phyloP scores from a whole-genome alignment of 164 flowering plant species.

The Magnolia officinalis region DNA sequence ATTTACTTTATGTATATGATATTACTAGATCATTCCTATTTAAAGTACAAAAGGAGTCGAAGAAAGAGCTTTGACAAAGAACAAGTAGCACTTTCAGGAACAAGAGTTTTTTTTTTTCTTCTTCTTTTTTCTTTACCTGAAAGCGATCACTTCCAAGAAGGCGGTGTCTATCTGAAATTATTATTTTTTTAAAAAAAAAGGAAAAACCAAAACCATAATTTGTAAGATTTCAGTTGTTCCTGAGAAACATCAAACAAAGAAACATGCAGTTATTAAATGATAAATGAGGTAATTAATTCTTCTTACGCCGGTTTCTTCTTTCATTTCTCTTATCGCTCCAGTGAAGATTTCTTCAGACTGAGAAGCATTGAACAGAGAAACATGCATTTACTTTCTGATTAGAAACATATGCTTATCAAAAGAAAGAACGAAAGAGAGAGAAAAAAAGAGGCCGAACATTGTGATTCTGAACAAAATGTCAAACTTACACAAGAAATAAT shows the following conservation, averaged over 20 bases:
- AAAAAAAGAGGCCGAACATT: neutral
- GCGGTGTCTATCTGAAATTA: constrained; percentile 44
- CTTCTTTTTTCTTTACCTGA: constrained; percentile 34
- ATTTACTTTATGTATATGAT: too few relatives aligned
- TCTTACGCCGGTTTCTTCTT: constrained; percentile 77
- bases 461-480: too few relatives aligned
- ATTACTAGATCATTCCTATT: too few relatives aligned
- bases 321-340: constrained; percentile 63
- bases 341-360: constrained; percentile 66
- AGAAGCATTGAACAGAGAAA: constrained; percentile 2
- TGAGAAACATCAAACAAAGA: neutral
- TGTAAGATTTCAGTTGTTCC: neutral
- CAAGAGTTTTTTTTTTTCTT: too few relatives aligned
- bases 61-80: too few relatives aligned
- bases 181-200: too few relatives aligned
- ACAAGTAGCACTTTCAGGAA: too few relatives aligned
- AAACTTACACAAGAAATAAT: too few relatives aligned
- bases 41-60: too few relatives aligned
- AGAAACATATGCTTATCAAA: neutral
- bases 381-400: neutral
- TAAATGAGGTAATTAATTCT: neutral
- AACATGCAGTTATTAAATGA: neutral
- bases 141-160: constrained; percentile 56
- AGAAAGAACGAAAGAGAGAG: neutral
- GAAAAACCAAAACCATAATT: neutral